phyloP scores from a whole-genome alignment of 495 filamentous ascomycete genomes.

The Annulohypoxylon nitens region DNA sequence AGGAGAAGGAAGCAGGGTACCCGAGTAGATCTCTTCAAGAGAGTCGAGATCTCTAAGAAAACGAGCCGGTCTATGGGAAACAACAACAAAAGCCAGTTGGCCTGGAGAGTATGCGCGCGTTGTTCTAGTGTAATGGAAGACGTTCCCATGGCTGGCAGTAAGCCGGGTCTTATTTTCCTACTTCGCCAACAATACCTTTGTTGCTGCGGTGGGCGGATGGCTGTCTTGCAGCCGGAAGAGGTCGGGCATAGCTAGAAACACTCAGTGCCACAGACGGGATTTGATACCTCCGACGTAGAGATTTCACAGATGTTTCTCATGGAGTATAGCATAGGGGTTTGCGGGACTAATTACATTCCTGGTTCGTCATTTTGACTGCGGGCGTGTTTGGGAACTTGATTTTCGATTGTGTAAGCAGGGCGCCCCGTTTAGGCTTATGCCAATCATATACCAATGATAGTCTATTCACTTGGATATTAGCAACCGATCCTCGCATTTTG shows the following conservation, averaged over 20 bases:
- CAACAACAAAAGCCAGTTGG: slow-evolving; percentile 28
- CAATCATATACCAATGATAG: neutral
- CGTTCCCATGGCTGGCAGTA: slow-evolving; percentile 52
- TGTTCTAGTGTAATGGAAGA: slow-evolving; percentile 77
- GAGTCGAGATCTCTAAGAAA: slow-evolving; percentile 39
- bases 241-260: neutral
- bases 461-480: neutral
- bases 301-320: neutral
- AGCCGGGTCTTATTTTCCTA: slow-evolving; percentile 63
- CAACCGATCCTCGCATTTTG: neutral
- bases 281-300: neutral
- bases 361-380: too few species aligned
- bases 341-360: neutral
- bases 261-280: neutral
- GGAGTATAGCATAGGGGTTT: neutral
- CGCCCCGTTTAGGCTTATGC: neutral
- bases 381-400: neutral
- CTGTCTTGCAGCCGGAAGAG: slow-evolving; percentile 50
- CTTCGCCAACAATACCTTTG: slow-evolving; percentile 66
- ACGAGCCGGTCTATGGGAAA: slow-evolving; percentile 2
- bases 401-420: neutral
- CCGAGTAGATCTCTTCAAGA: slow-evolving; percentile 61
- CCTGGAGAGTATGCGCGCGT: slow-evolving; percentile 70
- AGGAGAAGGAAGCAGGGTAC: slow-evolving; percentile 38
- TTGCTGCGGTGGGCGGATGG: slow-evolving; percentile 65